Evolutionary conservation across 176 grass and related monocot species (phyloP).

Genomic region (Echinochloa phyllopogon): DNA sequence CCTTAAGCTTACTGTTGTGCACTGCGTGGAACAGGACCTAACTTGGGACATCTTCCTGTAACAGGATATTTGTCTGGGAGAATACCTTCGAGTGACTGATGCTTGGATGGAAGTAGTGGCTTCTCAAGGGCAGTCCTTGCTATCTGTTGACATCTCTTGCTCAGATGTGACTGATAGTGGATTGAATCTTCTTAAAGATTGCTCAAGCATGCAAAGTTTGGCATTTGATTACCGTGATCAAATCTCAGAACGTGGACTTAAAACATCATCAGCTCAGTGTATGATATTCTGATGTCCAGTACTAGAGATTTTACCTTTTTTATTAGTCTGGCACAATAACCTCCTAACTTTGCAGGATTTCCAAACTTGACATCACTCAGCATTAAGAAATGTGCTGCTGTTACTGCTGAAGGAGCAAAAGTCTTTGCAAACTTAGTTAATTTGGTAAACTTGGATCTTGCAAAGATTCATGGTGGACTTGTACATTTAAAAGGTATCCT

Average conservation of each 20-base stretch:
- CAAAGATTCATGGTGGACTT: conserved; percentile 83
- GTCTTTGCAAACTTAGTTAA: conserved; percentile 79
- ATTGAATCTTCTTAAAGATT: conserved; percentile 77
- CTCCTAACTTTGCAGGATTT: conserved; percentile 59
- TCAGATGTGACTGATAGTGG: conserved; percentile 90
- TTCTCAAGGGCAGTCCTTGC: conserved; percentile 88
- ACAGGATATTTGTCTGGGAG: conserved; percentile 90
- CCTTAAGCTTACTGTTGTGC: conserved; percentile 8
- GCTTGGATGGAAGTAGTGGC: conserved; percentile 84
- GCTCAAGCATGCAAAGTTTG: conserved; percentile 73
- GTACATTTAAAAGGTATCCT: conserved; percentile 85
- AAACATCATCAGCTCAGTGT: conserved; percentile 69
- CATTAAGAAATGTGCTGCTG: conserved; percentile 82
- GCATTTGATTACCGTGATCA: conserved; percentile 86
- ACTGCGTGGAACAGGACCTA: conserved; percentile 6
- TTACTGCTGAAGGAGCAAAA: conserved; percentile 86
- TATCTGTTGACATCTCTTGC: conserved; percentile 92
- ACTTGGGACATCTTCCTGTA: conserved; percentile 23
- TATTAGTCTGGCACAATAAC: conserved; percentile 14
- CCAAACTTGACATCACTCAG: conserved; percentile 83
- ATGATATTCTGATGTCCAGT: neutral
- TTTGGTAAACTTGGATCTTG: conserved; percentile 89
- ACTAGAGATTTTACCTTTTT: conserved; percentile 6
- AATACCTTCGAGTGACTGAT: conserved; percentile 92
- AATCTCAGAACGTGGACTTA: conserved; percentile 80